A percentile compares a stretch with the other conserved stretches of the same genome.
phyloP scores from a whole-genome alignment of 2,329 filamentous ascomycete species.

The Trichoderma gracile region DNA sequence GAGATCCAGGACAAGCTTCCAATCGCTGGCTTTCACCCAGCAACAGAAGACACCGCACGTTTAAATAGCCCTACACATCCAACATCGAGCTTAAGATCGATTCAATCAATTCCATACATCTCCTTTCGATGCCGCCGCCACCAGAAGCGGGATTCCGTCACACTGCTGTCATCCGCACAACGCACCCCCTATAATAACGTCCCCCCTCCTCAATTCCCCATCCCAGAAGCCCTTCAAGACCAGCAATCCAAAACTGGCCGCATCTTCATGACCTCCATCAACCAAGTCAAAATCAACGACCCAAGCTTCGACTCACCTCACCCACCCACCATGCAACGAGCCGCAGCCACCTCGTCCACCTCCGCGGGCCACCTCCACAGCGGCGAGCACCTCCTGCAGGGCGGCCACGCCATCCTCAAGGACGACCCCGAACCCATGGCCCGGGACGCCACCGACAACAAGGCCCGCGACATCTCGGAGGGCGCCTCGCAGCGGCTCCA shows the following conservation, averaged over 20 bases:
- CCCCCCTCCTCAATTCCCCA: too few relatives aligned
- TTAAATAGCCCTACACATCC: too few relatives aligned
- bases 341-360: neutral
- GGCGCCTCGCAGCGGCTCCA: neutral
- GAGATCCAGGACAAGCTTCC: too few relatives aligned
- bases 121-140: too few relatives aligned
- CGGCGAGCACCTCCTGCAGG: slow-evolving; percentile 8
- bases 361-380: neutral
- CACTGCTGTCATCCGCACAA: too few relatives aligned
- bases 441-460: neutral
- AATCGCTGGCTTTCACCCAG: too few relatives aligned
- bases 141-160: too few relatives aligned
- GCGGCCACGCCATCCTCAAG: slow-evolving; percentile 13
- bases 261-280: neutral
- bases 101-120: too few relatives aligned
- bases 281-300: neutral
- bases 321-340: slow-evolving; percentile 3
- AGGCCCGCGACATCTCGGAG: neutral
- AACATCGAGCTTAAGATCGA: too few relatives aligned
- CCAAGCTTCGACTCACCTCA: neutral
- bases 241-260: neutral
- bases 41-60: too few relatives aligned
- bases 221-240: neutral
- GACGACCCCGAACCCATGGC: neutral
- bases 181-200: too few relatives aligned